phyloP scores from a whole-genome alignment of 164 flowering plant species.

The Pachysandra terminalis region DNA sequence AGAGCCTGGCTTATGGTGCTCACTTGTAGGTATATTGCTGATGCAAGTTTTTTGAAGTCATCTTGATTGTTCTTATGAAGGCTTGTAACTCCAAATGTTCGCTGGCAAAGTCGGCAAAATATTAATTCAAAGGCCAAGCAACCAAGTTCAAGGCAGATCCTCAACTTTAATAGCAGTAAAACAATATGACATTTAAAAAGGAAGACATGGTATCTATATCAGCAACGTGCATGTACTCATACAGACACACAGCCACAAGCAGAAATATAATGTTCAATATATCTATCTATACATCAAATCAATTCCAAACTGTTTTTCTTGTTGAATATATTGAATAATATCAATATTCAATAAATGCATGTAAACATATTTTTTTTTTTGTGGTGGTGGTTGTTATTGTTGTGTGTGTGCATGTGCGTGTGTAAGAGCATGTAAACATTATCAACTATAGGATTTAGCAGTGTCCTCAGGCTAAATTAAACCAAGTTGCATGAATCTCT shows the following conservation, averaged over 20 bases:
- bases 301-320: too few species aligned
- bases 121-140: background rate
- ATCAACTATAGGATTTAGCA: background rate
- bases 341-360: too few species aligned
- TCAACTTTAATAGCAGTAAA: too few species aligned
- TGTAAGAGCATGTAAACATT: background rate
- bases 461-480: too few species aligned
- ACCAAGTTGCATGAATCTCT: too few species aligned
- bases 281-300: background rate
- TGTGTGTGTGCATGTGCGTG: too few species aligned
- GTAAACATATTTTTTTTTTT: too few species aligned
- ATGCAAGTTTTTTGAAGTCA: constrained; percentile 60
- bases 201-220: background rate
- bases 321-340: too few species aligned
- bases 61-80: constrained; percentile 55
- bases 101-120: constrained; percentile 28
- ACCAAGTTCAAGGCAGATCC: background rate
- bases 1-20: constrained; percentile 91
- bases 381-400: too few species aligned
- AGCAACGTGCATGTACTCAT: background rate
- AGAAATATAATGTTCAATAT: background rate
- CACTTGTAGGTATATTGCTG: constrained; percentile 90
- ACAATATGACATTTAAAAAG: too few species aligned
- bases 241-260: background rate
- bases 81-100: constrained; percentile 52